These are phyloP conservation scores for Eucalyptus cladocalyx DNA, from an alignment of 345 rosid species.

Conservation along the genomic window DNA sequence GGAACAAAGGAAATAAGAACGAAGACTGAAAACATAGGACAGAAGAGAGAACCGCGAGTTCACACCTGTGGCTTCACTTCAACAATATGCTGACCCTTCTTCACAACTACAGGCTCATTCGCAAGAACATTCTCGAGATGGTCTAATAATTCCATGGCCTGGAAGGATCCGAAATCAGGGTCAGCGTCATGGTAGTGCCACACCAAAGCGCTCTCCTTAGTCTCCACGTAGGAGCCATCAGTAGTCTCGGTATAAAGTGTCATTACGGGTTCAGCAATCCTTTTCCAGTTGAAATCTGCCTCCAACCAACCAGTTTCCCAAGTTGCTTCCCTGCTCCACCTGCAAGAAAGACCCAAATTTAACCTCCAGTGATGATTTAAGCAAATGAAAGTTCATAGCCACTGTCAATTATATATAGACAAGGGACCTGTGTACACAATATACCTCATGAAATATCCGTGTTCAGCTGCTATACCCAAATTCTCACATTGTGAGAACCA, in stretches of 20 bases:
- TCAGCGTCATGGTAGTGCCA: slow-evolving; percentile 11
- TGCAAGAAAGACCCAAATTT: not conserved
- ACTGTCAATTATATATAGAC: not conserved
- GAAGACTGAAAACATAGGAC: not conserved
- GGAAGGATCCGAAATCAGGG: slow-evolving; percentile 8
- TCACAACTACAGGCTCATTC: slow-evolving; percentile 6
- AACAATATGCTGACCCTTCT: slow-evolving; percentile 6
- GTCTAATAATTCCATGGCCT: slow-evolving; percentile 10
- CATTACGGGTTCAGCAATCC: slow-evolving; percentile 6
- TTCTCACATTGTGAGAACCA: slow-evolving; percentile 20
- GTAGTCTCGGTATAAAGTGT: slow-evolving; percentile 12
- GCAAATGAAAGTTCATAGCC: not conserved
- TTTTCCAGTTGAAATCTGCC: slow-evolving; percentile 2
- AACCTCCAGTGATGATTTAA: not conserved
- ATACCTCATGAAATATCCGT: slow-evolving; percentile 23
- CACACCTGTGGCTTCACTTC: slow-evolving; percentile 14
- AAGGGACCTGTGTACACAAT: not conserved
- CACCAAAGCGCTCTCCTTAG: slow-evolving; percentile 14
- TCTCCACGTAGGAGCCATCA: slow-evolving; percentile 7
- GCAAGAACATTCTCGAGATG: slow-evolving; percentile 12
- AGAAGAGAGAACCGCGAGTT: not conserved
- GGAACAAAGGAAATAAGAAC: not conserved
- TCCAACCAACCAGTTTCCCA: slow-evolving; percentile 4
- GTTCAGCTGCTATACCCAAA: slow-evolving; percentile 37
- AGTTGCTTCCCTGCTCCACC: not conserved